Conservation (phyloP, 179 eudicot species). For the Actinidia chinensis region DNA sequence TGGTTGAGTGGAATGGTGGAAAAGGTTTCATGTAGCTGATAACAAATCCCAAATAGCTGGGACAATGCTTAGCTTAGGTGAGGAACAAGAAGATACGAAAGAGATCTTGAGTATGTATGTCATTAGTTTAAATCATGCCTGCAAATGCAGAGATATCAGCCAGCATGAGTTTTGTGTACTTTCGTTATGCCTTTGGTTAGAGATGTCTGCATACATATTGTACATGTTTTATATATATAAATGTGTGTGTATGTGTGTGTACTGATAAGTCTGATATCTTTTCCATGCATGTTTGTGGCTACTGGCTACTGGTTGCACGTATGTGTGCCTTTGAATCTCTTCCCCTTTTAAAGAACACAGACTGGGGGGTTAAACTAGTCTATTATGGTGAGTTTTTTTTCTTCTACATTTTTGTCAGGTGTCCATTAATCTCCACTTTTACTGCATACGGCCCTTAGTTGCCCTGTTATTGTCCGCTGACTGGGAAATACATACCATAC, state of each 20-base stretch:
- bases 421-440: neutral
- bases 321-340: neutral
- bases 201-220: neutral
- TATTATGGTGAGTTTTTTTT: neutral
- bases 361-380: neutral
- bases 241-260: too few species aligned
- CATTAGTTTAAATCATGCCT: neutral
- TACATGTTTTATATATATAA: too few species aligned
- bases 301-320: neutral
- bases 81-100: neutral
- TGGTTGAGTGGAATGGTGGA: neutral
- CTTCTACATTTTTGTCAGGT: neutral
- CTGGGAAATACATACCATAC: neutral
- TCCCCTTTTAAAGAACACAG: neutral
- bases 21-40: neutral
- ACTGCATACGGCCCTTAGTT: neutral
- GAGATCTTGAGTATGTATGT: neutral
- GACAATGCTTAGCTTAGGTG: neutral
- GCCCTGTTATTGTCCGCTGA: neutral
- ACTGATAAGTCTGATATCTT: neutral
- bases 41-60: conserved; percentile 7
- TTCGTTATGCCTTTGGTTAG: neutral
- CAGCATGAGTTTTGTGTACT: neutral
- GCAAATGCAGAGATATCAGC: neutral
- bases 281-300: neutral